Evolutionary conservation across 805 yeast species (phyloP), one percentile per base, ranked within the genome.

Genomic region (Candida argentea): DNA sequence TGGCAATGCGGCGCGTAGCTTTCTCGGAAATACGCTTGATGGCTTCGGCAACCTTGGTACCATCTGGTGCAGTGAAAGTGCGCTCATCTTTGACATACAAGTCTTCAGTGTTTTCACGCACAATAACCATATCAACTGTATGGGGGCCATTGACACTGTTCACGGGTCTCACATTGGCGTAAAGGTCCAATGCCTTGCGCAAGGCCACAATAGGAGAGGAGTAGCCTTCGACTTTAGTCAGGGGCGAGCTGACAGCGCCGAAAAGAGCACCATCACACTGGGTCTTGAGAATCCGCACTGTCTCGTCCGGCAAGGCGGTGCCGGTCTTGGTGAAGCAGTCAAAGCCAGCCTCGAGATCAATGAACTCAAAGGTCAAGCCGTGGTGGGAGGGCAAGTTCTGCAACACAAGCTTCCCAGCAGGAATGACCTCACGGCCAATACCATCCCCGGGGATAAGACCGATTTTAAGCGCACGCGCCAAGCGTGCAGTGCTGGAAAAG

Each of bases 131-230:
- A 56, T 91, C 98, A 28, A 87, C 94, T 20, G 93, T 87, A 58
- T 85, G 76, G 20, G 20, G 9, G 20, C 20, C 20, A 22, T 72
- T 77, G 22, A 87, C 96, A 28, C 91, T 78, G 62, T 91, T 91
- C 43, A 91, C 97, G 4, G 98, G 98, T 56, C 98, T 81, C 28
- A 91, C 95, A 46, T 91, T 91, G 44, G 98, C 98, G 55, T 82
- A 91, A 30, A 91, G 67, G 6, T 95, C 96, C 58, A 91, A 51
- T 58, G 82, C 83, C 73, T 89, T 91, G 66, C 98, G 80, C 50
- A 91, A 69, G n/a, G 97, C 97, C 31, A 91, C 98, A 55, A 91
- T 89, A 43, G 98, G 98, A 17, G 97, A 89, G 12, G 96, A 87
- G 65, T 91, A 91, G 29, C 98, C 98, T 26, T 71, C 91, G 25